Evolutionary conservation across 305 asterid species (phyloP), one percentile per base, ranked within the genome.

Genomic region (Rubia peregrina): DNA sequence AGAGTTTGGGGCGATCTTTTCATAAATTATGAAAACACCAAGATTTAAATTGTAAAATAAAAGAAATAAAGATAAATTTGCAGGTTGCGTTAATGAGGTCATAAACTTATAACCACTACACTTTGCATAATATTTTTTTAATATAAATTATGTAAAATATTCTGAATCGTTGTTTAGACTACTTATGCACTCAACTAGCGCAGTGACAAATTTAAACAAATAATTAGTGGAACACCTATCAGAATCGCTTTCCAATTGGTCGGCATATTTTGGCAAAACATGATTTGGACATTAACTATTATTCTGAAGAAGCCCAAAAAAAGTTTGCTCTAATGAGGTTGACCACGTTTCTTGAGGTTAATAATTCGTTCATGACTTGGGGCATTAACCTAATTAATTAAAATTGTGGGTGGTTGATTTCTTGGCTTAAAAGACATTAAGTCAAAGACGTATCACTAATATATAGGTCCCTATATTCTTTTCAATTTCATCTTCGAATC

Each of bases 251-350:
- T 43, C 71, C 61, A 66, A 65, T 48, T 78, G 86, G 89, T 75
- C 87, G 91, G 89, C 87, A 79, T 61, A 43, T 73, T 66, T 70
- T 19, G 72, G 79, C 77, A 38, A 59, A 76, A 62, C 75, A 71
- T 71, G 85, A 78, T 70, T 73, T 42, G 49, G 83, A 79, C 81
- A 73, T 46, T 21, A 68, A 70, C 24, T 75, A 60, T 53, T 76
- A 41, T 55, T 70, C 30, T 44, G 40, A 53, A 43, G 59, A 57
- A 57, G 14, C 36, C 30, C 30, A n/a, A 22, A 57, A 5, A 57
- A 0, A 14, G 6, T 24, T 13, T 70, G 77, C 57, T 67, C 75
- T 70, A 70, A 70, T 70, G 78, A 70, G 65, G 82, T 78, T 77
- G 83, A 82, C 83, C 81, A 73, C 72, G 81, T 85, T 82, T 81